These are phyloP conservation scores for Rhizoclosmatium sp. DNA, from an alignment of 192 early-diverging fungal species.

Conservation along the genomic window DNA sequence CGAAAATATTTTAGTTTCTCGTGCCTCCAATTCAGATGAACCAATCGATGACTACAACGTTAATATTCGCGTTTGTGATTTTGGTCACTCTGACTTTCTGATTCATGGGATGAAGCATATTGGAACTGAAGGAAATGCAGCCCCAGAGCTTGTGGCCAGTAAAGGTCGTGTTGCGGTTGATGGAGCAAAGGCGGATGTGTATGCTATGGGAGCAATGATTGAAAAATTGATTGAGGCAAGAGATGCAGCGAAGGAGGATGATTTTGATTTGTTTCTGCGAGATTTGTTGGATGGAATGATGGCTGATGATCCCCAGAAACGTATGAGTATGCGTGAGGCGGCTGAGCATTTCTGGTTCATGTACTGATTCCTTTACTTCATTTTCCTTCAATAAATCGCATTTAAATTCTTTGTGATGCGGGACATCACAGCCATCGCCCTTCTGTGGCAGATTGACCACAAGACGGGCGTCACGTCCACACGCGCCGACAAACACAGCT, in stretches of 20 bases:
- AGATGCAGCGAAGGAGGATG: not conserved
- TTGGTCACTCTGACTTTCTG: slow-evolving; percentile 12
- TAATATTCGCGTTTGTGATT: slow-evolving; percentile 12
- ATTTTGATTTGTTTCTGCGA: not conserved
- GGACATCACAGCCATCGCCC: slow-evolving; percentile 24
- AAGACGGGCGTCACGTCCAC: slow-evolving; percentile 10
- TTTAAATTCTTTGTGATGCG: not conserved
- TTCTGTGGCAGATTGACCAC: slow-evolving; percentile 22
- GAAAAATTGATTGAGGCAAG: not conserved
- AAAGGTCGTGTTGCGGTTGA: not conserved
- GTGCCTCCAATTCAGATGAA: not conserved
- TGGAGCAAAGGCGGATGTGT: slow-evolving; percentile 25
- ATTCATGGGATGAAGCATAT: not conserved
- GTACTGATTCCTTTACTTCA: not conserved
- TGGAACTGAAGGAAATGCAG: slow-evolving; percentile 18
- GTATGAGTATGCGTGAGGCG: not conserved
- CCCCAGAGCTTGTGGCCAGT: not conserved
- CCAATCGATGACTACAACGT: not conserved
- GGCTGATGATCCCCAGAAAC: not conserved
- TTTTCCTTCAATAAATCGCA: not conserved
- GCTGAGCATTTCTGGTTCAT: slow-evolving; percentile 1
- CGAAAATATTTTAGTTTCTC: slow-evolving; percentile 6
- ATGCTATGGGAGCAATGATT: slow-evolving; percentile 5
- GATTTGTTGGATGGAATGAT: slow-evolving; percentile 10
- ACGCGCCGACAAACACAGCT: slow-evolving; percentile 43